Base-by-base conservation (phyloP, 352 stramenopile genomes). In the Blastocystis sp. region DNA sequence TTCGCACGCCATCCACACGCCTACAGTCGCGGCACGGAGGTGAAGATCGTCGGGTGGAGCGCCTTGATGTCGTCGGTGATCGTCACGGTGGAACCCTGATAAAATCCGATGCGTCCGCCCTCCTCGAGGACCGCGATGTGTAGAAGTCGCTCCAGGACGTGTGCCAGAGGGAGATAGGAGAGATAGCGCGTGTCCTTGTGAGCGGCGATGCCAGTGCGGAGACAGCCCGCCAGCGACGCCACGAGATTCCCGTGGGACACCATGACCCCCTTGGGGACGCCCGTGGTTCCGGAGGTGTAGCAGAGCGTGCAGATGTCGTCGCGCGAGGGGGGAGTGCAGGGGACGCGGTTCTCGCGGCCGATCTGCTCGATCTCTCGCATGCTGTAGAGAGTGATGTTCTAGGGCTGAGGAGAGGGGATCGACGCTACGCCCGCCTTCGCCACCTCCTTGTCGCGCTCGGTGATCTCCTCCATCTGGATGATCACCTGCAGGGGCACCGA, bases 271-370 rank as follows among this genome's bases (percentile, higher is more conserved):
- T 98, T 98, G 41, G 96, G 96, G 91, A 96, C 93, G 20, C 96
- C 96, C 43, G 96, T 98, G 34, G 96, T 98, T 37, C 96, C 96
- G 3, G 93, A 98, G 9, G 96, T 98, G 92, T 98, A 98, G 92
- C 94, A 97, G 85, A 98, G 97, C 43, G 96, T 98, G 24, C 95
- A 95, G 20, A 98, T 90, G 91, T 98, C 96, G 3, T 91, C 90
- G 26, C 91, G 79, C 59, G 91, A 90, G 1, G 94, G 94, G 30
- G 76, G 76, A 6, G 16, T 45, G 37, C 45, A 56, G 18, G n/a
- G 8, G 1, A 68, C 45, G 39, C 79, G 62, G 53, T 88, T 66
- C 43, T 64, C 79, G 41, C 20, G 70, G 45, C 79, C 79, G n/a
- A 87, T 16, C 79, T 90, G 68, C 43, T 90, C 79, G n/a, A 90